phyloP scores from a whole-genome alignment of 1,139 yeast species.

The Saccharomyces hybrid region DNA sequence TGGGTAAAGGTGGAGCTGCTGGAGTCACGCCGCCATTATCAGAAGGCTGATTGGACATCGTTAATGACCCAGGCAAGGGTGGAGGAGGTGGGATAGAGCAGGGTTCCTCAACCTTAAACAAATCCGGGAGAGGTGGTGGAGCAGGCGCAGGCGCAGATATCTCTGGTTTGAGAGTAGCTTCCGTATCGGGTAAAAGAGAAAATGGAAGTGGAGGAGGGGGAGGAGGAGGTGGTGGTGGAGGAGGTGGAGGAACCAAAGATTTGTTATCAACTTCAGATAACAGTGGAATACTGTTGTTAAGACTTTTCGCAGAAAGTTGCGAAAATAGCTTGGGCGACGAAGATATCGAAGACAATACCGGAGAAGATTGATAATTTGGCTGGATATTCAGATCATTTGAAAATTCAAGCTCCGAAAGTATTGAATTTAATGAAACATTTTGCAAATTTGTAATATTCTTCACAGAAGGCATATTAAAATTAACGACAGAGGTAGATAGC shows the following conservation, averaged over 20 bases:
- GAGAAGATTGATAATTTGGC: background rate
- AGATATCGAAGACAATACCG: background rate
- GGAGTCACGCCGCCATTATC: slow-evolving; percentile 19
- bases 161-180: slow-evolving; percentile 10
- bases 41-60: background rate
- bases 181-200: slow-evolving; percentile 23
- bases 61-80: slow-evolving; percentile 25
- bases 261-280: background rate
- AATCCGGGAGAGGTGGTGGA: slow-evolving; percentile 23
- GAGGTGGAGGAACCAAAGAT: slow-evolving; percentile 16
- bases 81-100: slow-evolving; percentile 18
- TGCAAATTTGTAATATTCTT: background rate
- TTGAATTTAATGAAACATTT: background rate
- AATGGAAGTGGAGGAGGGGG: slow-evolving; percentile 35
- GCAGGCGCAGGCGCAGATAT: slow-evolving; percentile 9
- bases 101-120: background rate
- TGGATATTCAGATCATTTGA: background rate
- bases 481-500: background rate
- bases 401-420: background rate
- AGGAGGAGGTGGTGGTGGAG: slow-evolving; percentile 19
- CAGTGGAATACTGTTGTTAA: background rate
- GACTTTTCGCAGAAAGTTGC: background rate
- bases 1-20: slow-evolving; percentile 8
- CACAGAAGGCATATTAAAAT: background rate
- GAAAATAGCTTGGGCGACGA: background rate